These are phyloP conservation scores for Dacryopinax spathularia DNA, from an alignment of 768 basidiomycete genomes.

Conservation along the genomic window DNA sequence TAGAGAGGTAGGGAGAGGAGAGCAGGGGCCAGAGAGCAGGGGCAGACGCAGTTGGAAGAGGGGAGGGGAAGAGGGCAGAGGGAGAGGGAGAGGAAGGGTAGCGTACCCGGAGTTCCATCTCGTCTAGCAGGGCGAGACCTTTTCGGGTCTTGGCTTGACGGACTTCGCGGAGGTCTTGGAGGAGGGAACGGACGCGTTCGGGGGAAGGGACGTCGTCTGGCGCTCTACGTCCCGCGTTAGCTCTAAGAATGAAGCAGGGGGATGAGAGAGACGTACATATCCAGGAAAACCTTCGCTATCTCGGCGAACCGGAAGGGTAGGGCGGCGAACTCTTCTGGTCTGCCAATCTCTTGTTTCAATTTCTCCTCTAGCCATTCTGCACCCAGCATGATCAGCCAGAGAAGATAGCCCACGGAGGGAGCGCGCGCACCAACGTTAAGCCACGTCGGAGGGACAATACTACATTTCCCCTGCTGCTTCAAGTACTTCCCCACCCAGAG, in stretches of 20 bases:
- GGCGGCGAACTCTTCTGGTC: conserved; percentile 51
- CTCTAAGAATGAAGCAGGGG: conserved; percentile 2
- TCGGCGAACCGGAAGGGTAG: conserved; percentile 84
- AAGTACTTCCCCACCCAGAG: conserved; percentile 92
- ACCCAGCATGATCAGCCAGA: not conserved
- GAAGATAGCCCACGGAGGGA: not conserved
- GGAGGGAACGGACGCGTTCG: conserved; percentile 65
- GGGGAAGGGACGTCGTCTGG: conserved; percentile 78
- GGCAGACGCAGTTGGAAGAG: no score
- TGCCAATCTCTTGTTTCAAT: conserved; percentile 55
- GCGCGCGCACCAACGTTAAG: conserved; percentile 55
- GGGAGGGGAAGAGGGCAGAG: no score
- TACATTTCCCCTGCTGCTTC: conserved; percentile 88
- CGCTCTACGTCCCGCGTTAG: conserved; percentile 43
- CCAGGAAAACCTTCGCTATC: conserved; percentile 80
- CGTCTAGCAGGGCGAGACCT: conserved; percentile 66
- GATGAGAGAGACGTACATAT: conserved; percentile 46
- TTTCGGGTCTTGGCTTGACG: conserved; percentile 86
- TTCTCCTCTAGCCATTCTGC: conserved; percentile 70
- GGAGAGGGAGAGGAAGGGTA: no score
- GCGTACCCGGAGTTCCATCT: conserved; percentile 65
- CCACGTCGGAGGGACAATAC: conserved; percentile 85
- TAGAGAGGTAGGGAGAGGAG: not conserved
- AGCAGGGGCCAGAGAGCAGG: not conserved
- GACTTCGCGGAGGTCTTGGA: conserved; percentile 92